Percentiles rank a stretch among this genome's conserved stretches.
Conservation (phyloP, 257 asterid species). For the Salvia splendens region DNA sequence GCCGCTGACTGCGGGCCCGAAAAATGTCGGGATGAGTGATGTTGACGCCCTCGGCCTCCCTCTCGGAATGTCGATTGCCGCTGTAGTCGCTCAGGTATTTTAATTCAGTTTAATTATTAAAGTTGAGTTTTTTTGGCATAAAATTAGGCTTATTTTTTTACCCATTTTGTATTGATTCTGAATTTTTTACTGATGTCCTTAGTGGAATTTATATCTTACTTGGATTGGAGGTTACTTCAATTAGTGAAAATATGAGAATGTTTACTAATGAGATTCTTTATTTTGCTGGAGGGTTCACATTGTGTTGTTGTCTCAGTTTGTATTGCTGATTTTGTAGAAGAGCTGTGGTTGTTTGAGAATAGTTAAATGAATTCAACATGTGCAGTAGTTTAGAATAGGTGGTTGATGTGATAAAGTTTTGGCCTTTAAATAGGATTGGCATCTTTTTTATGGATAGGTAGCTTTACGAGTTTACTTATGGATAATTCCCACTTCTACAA, state of each 20-base stretch:
- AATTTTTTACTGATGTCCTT: background rate
- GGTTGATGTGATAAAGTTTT: slow-evolving; percentile 19
- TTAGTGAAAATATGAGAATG: slow-evolving; percentile 3
- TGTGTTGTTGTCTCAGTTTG: slow-evolving; percentile 4
- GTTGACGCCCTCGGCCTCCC: slow-evolving; percentile 81
- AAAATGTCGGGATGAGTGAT: slow-evolving; percentile 33
- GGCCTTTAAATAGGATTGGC: slow-evolving; percentile 15
- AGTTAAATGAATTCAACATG: background rate
- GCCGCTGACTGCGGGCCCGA: slow-evolving; percentile 33
- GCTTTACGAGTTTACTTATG: slow-evolving; percentile 9
- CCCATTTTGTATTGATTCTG: background rate
- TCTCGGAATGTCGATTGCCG: slow-evolving; percentile 93
- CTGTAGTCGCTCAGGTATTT: slow-evolving; percentile 72
- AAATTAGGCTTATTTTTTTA: background rate
- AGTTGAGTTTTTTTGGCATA: background rate
- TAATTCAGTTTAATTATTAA: background rate
- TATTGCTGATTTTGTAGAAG: slow-evolving; percentile 10
- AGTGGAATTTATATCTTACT: slow-evolving; percentile 9
- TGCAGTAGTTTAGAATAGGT: background rate
- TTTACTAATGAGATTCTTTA: background rate
- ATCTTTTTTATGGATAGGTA: background rate
- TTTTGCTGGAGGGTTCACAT: background rate
- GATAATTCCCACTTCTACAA: background rate
- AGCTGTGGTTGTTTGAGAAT: slow-evolving; percentile 16
- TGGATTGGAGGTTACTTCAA: slow-evolving; percentile 19